These are phyloP conservation scores for Botrytis byssoidea DNA, from an alignment of 2,329 filamentous ascomycete species.

Conservation along the genomic window DNA sequence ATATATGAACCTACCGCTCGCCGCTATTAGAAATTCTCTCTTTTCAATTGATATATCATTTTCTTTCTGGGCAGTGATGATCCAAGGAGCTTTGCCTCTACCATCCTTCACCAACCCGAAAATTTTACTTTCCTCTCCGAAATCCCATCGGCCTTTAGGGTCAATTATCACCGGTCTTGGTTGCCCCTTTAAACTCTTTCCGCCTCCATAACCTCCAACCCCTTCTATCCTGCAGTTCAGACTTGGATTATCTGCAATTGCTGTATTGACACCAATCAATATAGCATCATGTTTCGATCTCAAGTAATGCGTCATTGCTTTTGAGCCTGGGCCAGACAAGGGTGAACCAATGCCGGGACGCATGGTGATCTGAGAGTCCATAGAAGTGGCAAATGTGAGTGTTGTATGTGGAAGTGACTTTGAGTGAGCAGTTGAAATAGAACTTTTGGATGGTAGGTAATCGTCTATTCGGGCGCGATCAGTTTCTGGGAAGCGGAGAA, in stretches of 20 bases:
- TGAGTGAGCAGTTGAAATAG: not conserved
- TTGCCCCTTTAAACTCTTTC: conserved; percentile 43
- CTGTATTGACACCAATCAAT: conserved; percentile 79
- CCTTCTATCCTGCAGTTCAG: conserved; percentile 72
- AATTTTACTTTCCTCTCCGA: conserved; percentile 51
- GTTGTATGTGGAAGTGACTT: conserved; percentile 57
- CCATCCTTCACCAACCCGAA: conserved; percentile 62
- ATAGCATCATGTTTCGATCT: conserved; percentile 82
- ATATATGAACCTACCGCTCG: conserved; percentile 25
- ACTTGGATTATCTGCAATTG: conserved; percentile 78
- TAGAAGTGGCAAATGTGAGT: conserved; percentile 85
- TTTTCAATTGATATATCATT: not conserved
- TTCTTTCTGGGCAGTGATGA: conserved; percentile 50
- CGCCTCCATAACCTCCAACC: conserved; percentile 42
- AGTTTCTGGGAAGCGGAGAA: conserved; percentile 6
- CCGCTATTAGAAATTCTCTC: conserved; percentile 10
- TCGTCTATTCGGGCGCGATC: conserved; percentile 2
- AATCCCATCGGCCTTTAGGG: conserved; percentile 14
- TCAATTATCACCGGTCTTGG: conserved; percentile 41
- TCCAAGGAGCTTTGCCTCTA: conserved; percentile 69
- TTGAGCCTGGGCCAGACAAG: conserved; percentile 79
- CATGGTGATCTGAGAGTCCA: conserved; percentile 63
- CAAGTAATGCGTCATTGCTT: conserved; percentile 91
- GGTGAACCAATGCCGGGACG: conserved; percentile 71
- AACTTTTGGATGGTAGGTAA: conserved; percentile 17